phyloP scores from a whole-genome alignment of 1,284 basidiomycete species.

The Athelia sp. region DNA sequence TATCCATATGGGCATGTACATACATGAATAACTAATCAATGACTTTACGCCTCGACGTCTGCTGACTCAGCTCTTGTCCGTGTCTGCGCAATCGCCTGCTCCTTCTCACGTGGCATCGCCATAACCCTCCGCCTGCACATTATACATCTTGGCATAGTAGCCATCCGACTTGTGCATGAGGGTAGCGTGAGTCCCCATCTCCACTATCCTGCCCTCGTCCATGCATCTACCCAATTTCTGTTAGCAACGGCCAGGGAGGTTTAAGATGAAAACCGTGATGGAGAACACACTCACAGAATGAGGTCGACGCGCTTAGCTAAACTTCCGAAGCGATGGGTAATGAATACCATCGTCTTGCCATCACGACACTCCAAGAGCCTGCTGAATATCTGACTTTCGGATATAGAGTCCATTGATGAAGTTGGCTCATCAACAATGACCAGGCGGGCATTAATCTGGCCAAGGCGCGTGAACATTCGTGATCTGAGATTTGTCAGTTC shows the following conservation, averaged over 20 bases:
- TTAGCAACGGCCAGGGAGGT: not conserved
- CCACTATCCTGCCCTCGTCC: slow-evolving; percentile 27
- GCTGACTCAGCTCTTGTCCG: no score
- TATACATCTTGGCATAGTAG: no score
- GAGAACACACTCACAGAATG: slow-evolving; percentile 30
- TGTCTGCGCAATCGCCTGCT: no score
- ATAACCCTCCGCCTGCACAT: no score
- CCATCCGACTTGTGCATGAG: no score
- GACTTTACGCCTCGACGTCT: no score
- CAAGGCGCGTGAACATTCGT: slow-evolving; percentile 35
- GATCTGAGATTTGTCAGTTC: slow-evolving; percentile 19
- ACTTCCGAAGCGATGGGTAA: slow-evolving; percentile 32
- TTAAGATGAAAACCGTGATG: not conserved
- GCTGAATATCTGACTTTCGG: slow-evolving; percentile 29
- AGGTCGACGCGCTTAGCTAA: slow-evolving; percentile 32
- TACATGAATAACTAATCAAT: no score
- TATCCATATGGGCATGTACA: no score
- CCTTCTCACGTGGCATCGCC: no score
- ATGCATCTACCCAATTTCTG: slow-evolving; percentile 22
- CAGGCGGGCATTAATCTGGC: slow-evolving; percentile 23
- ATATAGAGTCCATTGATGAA: slow-evolving; percentile 30
- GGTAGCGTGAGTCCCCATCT: slow-evolving; percentile 25
- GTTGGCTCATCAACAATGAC: slow-evolving; percentile 36
- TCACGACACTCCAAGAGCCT: slow-evolving; percentile 20
- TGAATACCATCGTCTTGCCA: slow-evolving; percentile 32